Conservation (phyloP, 257 asterid species). For the Leptodermis oblonga region DNA sequence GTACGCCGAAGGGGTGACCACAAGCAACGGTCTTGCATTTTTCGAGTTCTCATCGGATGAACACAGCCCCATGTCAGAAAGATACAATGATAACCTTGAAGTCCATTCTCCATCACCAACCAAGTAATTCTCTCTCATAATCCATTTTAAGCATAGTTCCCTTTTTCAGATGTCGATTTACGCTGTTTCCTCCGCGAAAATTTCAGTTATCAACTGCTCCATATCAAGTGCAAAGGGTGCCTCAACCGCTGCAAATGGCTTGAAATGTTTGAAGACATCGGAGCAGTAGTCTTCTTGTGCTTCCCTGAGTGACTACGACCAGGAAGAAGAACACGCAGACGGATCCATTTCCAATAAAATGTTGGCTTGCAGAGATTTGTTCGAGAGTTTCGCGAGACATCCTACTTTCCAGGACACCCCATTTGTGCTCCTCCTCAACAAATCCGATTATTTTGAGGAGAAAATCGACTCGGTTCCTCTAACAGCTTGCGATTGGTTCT, state of each 20-base stretch:
- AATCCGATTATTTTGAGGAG: constrained; percentile 51
- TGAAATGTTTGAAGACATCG: constrained; percentile 54
- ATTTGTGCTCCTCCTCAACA: constrained; percentile 57
- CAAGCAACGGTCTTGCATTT: constrained; percentile 50
- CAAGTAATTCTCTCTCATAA: constrained; percentile 30
- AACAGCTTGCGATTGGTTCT: constrained; percentile 61
- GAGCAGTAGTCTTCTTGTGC: constrained; percentile 42
- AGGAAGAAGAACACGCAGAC: constrained; percentile 18
- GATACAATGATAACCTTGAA: constrained; percentile 23
- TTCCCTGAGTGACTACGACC: constrained; percentile 54
- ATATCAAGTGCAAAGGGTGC: constrained; percentile 39
- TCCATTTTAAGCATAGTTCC: background rate
- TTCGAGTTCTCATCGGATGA: constrained; percentile 48
- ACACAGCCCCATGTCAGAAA: constrained; percentile 33
- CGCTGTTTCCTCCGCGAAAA: background rate
- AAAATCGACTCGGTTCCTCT: constrained; percentile 51
- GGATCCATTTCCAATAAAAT: constrained; percentile 46
- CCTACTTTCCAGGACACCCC: constrained; percentile 40
- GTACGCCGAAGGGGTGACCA: constrained; percentile 55
- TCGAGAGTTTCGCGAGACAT: constrained; percentile 36
- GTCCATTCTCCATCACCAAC: constrained; percentile 33
- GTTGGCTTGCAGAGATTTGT: constrained; percentile 44
- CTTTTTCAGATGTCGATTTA: background rate
- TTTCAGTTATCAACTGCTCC: constrained; percentile 57
- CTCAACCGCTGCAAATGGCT: constrained; percentile 46